A percentile compares a stretch with the other conserved stretches of the same genome.
Conservation (phyloP, 2,329 filamentous ascomycete genomes). For the Alternaria triticina region DNA sequence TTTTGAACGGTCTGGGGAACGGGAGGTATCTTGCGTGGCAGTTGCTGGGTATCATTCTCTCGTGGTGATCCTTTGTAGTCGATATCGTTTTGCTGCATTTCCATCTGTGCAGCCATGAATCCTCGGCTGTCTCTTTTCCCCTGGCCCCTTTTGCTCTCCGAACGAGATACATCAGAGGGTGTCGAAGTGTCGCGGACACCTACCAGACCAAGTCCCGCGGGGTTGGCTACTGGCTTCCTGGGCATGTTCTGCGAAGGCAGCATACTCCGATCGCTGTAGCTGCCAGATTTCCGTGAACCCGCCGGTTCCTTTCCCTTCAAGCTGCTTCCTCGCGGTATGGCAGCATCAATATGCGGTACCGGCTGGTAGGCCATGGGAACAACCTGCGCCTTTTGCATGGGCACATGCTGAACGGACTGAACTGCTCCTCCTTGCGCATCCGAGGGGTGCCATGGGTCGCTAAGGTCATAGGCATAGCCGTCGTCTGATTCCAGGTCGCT, state of each 20-base stretch:
- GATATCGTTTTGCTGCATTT: constrained; percentile 49
- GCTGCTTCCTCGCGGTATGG: constrained; percentile 30
- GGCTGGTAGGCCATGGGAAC: constrained; percentile 13
- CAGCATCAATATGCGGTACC: constrained; percentile 23
- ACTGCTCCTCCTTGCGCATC: constrained; percentile 23
- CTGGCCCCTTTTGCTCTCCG: constrained; percentile 41
- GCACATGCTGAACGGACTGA: constrained; percentile 21
- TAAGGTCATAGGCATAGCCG: constrained; percentile 38
- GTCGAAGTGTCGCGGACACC: constrained; percentile 37
- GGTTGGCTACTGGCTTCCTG: constrained; percentile 28
- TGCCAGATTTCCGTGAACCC: constrained; percentile 32
- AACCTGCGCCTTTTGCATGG: constrained; percentile 34
- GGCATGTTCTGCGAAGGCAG: constrained; percentile 26
- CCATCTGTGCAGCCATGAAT: constrained; percentile 44
- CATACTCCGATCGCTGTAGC: constrained; percentile 40
- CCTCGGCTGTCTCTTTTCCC: constrained; percentile 41
- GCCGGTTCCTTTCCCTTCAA: constrained; percentile 43
- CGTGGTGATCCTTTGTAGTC: constrained; percentile 43
- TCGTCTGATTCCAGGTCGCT: constrained; percentile 39
- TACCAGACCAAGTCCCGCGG: constrained; percentile 41
- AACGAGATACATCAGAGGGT: constrained; percentile 39
- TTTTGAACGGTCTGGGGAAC: background rate
- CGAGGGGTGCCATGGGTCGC: constrained; percentile 45
- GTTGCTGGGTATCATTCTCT: constrained; percentile 44
- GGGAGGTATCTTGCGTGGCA: constrained; percentile 17